phyloP scores from a whole-genome alignment of 1,284 basidiomycete genomes.

The Sporisorium graminicola region DNA sequence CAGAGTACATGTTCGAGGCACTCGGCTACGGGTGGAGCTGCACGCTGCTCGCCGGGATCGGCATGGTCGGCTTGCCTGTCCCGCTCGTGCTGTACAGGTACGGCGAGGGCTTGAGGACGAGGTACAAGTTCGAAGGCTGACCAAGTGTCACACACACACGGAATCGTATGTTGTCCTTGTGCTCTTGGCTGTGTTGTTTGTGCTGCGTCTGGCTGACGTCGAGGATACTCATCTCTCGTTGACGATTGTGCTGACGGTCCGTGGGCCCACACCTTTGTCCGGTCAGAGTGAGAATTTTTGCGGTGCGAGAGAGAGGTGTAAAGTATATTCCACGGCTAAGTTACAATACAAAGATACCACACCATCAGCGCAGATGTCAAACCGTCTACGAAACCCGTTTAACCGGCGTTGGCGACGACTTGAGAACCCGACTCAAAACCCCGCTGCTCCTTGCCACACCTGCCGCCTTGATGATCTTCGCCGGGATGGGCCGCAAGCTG shows the following conservation, averaged over 20 bases:
- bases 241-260: no score
- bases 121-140: slow-evolving; percentile 57
- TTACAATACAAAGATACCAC: slow-evolving; percentile 8
- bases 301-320: slow-evolving; percentile 12
- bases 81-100: slow-evolving; percentile 71
- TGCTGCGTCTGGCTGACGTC: no score
- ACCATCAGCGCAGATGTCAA: no score
- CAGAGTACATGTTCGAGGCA: slow-evolving; percentile 70
- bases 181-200: no score
- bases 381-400: background rate
- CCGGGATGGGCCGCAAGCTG: slow-evolving; percentile 31
- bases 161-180: no score
- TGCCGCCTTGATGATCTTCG: background rate
- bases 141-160: no score
- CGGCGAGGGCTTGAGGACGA: slow-evolving; percentile 67
- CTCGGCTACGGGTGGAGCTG: slow-evolving; percentile 71
- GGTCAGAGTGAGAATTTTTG: no score
- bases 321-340: background rate
- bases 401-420: background rate
- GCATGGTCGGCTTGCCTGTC: slow-evolving; percentile 70
- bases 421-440: slow-evolving; percentile 16
- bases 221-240: no score
- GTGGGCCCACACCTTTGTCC: no score
- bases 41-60: slow-evolving; percentile 70
- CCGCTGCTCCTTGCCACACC: background rate